phyloP scores from a whole-genome alignment of 2,329 filamentous ascomycete species.

The Colletotrichum australisinense region DNA sequence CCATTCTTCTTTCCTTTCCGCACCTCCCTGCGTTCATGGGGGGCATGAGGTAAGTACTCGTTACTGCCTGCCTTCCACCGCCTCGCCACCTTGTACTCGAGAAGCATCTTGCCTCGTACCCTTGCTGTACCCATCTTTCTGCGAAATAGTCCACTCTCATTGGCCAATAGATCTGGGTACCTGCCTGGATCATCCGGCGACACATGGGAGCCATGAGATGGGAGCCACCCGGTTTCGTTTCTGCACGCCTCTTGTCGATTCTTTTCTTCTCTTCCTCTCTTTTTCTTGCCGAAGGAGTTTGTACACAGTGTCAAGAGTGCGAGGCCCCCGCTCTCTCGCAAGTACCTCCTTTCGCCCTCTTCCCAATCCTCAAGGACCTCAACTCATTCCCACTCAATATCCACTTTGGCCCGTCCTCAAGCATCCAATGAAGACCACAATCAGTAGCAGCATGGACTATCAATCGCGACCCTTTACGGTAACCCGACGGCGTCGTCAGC shows the following conservation, averaged over 20 bases:
- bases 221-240: conserved; percentile 12
- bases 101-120: conserved; percentile 16
- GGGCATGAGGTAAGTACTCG: neutral
- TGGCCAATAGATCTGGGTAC: conserved; percentile 10
- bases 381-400: conserved; percentile 1
- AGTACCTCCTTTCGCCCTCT: neutral
- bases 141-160: neutral
- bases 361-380: no score
- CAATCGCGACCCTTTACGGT: neutral
- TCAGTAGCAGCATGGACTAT: neutral
- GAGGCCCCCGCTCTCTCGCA: neutral
- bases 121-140: neutral
- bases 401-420: conserved; percentile 8
- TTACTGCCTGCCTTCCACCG: conserved; percentile 4
- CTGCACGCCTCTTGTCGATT: conserved; percentile 10
- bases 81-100: conserved; percentile 12
- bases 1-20: neutral
- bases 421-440: conserved; percentile 4
- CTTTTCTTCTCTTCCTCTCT: neutral
- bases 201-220: conserved; percentile 32
- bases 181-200: conserved; percentile 21
- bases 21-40: neutral
- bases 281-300: neutral
- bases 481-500: conserved; percentile 4
- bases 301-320: neutral